Conservation (phyloP, 345 rosid genomes). For the Eucalyptus globulus region DNA sequence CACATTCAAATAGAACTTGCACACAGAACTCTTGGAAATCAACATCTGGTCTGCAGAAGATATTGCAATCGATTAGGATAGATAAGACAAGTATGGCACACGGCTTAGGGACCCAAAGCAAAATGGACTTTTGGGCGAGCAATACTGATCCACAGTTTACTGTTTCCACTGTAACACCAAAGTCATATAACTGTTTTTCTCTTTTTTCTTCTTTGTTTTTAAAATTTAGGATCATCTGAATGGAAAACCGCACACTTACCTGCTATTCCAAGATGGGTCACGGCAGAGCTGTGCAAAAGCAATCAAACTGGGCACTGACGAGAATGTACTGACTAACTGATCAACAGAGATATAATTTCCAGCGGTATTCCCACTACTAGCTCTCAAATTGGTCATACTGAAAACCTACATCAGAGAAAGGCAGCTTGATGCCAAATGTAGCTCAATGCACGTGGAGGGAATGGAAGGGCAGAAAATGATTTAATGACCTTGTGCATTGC, state of each 20-base stretch:
- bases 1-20: constrained; percentile 89
- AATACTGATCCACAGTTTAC: neutral
- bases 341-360: constrained; percentile 53
- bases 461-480: neutral
- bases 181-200: neutral
- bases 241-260: constrained; percentile 14
- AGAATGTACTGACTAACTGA: constrained; percentile 90
- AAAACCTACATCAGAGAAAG: constrained; percentile 42
- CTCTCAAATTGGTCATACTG: constrained; percentile 47
- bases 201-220: neutral
- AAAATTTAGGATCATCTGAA: neutral
- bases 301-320: constrained; percentile 93
- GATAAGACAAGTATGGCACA: neutral
- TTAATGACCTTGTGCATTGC: constrained; percentile 87
- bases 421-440: neutral
- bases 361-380: constrained; percentile 14
- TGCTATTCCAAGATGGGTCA: constrained; percentile 78
- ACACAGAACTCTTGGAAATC: constrained; percentile 94
- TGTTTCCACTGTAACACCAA: neutral
- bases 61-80: neutral
- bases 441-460: neutral
- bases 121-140: neutral
- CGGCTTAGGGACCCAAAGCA: neutral
- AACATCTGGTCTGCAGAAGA: constrained; percentile 54
- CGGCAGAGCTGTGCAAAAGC: constrained; percentile 87